phyloP scores from a whole-genome alignment of 352 stramenopile genomes.

The Labyrinthula sp. region DNA sequence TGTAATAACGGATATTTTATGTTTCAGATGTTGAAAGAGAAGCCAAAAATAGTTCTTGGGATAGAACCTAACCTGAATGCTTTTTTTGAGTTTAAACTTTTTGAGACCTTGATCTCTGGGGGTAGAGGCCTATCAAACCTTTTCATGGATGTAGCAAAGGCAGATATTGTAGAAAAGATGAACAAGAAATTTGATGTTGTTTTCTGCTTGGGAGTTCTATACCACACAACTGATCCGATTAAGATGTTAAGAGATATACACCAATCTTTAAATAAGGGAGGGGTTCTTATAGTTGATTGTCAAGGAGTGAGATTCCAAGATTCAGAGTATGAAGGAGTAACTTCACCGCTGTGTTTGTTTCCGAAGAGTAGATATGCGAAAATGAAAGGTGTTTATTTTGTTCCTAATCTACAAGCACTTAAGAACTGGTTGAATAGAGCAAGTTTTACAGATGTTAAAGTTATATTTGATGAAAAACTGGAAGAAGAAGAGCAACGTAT shows the following conservation, averaged over 20 bases:
- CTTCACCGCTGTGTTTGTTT: slow-evolving; percentile 16
- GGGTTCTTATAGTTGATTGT: slow-evolving; percentile 2
- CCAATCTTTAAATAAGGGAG: slow-evolving; percentile 1
- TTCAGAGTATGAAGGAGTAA: too few relatives aligned
- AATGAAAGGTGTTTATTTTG: slow-evolving; percentile 29
- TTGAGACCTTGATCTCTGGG: slow-evolving; percentile 17
- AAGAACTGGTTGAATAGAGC: slow-evolving; percentile 20
- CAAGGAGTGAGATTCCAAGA: slow-evolving; percentile 13
- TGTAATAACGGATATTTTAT: slow-evolving; percentile 29
- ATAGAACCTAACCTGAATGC: slow-evolving; percentile 24
- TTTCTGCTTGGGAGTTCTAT: slow-evolving; percentile 25
- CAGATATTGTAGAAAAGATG: slow-evolving; percentile 18
- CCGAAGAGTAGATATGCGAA: slow-evolving; percentile 29
- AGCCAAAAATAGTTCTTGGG: slow-evolving; percentile 13
- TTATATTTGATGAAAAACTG: slow-evolving; percentile 13
- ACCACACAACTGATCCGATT: slow-evolving; percentile 27
- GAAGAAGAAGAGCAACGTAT: slow-evolving; percentile 12
- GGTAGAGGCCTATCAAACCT: too few relatives aligned
- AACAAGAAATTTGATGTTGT: slow-evolving; percentile 22
- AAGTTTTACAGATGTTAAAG: slow-evolving; percentile 20
- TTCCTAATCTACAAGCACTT: slow-evolving; percentile 10
- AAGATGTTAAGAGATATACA: slow-evolving; percentile 26
- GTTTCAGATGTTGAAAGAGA: slow-evolving; percentile 24
- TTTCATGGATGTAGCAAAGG: too few relatives aligned
- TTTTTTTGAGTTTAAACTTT: slow-evolving; percentile 23